Conservation (phyloP, 345 rosid species). For the Acer campestre region DNA sequence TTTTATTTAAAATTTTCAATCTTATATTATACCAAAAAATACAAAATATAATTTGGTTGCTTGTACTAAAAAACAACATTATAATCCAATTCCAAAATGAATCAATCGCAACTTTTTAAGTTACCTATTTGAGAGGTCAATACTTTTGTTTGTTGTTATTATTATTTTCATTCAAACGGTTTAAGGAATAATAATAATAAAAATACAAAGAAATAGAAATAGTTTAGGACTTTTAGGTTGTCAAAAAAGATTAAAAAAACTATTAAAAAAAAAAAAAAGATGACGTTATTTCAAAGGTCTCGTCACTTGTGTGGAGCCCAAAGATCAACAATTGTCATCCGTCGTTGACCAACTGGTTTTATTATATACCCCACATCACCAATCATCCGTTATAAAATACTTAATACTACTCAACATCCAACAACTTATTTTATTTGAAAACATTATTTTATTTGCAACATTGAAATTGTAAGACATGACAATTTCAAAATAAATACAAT, state of each 20-base stretch:
- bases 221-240: neutral
- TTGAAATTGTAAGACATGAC: neutral
- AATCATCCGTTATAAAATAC: neutral
- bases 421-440: neutral
- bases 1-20: no score
- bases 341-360: conserved; percentile 41
- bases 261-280: conserved; percentile 23
- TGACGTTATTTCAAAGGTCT: conserved; percentile 26
- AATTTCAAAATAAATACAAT: no score
- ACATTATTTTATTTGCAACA: neutral
- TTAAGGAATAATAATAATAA: no score
- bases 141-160: no score
- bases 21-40: no score
- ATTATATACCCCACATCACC: conserved; percentile 24
- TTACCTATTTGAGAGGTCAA: no score
- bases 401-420: neutral
- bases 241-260: neutral
- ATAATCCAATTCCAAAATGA: no score
- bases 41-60: no score
- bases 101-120: no score
- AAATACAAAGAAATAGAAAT: neutral
- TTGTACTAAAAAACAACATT: no score
- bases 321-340: conserved; percentile 19
- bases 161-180: no score
- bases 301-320: conserved; percentile 21